Percentiles rank a stretch among this genome's conserved stretches.
Conservation (phyloP, 306 rosid genomes). For the Prosopis cineraria region DNA sequence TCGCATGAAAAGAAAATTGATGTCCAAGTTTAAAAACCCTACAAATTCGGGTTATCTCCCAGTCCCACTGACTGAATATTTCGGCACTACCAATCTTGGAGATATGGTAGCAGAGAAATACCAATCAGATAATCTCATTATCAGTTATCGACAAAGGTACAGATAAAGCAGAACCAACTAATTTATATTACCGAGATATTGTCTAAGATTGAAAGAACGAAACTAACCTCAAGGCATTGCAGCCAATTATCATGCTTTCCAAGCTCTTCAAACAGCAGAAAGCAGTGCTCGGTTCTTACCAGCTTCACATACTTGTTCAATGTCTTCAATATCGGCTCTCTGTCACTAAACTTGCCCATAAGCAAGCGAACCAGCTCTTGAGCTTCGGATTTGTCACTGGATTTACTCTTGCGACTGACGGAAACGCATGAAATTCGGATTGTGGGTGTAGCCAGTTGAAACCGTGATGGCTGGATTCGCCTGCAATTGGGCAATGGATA, state of each 20-base stretch:
- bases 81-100: not conserved
- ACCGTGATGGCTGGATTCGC: constrained; percentile 10
- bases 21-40: not conserved
- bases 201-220: not conserved
- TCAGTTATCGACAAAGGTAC: not conserved
- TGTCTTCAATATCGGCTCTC: constrained; percentile 75
- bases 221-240: constrained; percentile 83
- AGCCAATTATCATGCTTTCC: constrained; percentile 80
- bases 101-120: not conserved
- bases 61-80: not conserved
- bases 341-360: constrained; percentile 58
- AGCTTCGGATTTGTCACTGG: constrained; percentile 54
- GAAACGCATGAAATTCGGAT: constrained; percentile 48
- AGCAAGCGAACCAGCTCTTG: constrained; percentile 64
- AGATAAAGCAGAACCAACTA: not conserved
- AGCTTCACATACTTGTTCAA: constrained; percentile 67
- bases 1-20: not conserved
- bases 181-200: not conserved
- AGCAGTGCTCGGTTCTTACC: constrained; percentile 79
- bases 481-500: constrained; percentile 31
- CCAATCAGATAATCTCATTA: not conserved
- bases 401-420: constrained; percentile 44
- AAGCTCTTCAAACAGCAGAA: constrained; percentile 80
- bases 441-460: not conserved
- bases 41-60: not conserved